These are phyloP conservation scores for Daldinia loculata DNA, from an alignment of 495 filamentous ascomycete species.

Conservation along the genomic window DNA sequence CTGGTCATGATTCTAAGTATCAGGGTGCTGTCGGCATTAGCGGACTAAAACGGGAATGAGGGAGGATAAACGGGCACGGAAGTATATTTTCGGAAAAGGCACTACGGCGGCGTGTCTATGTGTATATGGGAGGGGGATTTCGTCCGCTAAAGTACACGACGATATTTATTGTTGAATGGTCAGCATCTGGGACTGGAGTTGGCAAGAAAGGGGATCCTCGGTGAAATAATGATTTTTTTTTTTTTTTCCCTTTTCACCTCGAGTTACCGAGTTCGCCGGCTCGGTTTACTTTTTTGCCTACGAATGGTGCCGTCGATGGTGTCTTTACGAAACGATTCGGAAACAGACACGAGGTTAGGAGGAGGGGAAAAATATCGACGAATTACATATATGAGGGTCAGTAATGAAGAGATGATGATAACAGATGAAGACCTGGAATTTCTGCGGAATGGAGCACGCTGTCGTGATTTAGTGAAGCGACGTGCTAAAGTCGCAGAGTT, in stretches of 20 bases:
- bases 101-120: conserved; percentile 12
- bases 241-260: conserved; percentile 2
- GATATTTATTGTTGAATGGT: conserved; percentile 31
- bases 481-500: not conserved
- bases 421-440: conserved; percentile 22
- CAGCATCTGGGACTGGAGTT: conserved; percentile 42
- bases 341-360: conserved; percentile 10
- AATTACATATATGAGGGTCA: conserved; percentile 21
- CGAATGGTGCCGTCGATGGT: not conserved
- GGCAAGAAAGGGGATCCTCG: conserved; percentile 20
- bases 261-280: not conserved
- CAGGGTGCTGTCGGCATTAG: conserved; percentile 65
- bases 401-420: conserved; percentile 35
- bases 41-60: conserved; percentile 40
- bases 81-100: not conserved
- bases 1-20: conserved; percentile 96
- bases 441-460: conserved; percentile 1
- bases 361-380: conserved; percentile 12
- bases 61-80: not conserved
- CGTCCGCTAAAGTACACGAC: conserved; percentile 23
- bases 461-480: not conserved
- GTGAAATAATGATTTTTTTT: conserved; percentile 36
- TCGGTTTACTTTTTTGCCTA: not conserved
- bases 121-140: conserved; percentile 37
- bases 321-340: conserved; percentile 1